Evolutionary conservation across 2,329 filamentous ascomycete genomes (phyloP), one percentile per base, ranked within the genome.

Genomic region (Penicillium verrucosum): DNA sequence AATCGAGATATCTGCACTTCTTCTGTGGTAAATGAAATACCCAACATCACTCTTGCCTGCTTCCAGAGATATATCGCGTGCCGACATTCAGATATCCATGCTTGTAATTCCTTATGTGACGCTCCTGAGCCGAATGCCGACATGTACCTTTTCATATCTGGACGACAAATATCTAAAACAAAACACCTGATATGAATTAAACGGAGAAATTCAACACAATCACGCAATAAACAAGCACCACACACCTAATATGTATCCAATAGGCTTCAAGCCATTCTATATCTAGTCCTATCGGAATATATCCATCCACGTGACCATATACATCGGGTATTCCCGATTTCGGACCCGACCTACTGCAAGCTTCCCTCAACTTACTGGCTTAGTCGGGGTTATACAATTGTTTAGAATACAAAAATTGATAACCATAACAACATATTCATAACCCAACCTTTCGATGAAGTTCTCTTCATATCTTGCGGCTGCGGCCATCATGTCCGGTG

Each of bases 381-480:
- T 21, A 21, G 37, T 36, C 16, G 37, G 34, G 32, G 4, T 34
- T 37, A n/a, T 18, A 12, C 18, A 45, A 56, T 56, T 59, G 18
- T 1, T 14, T 40, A 30, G 30, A 25, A 32, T 5, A 36, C 34
- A 25, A 36, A 25, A 18, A 21, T 18, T n/a, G 1, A 29, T 16
- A 25, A 9, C n/a, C 14, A 27, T 21, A n/a, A 14, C 14, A 40
- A 16, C 16, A 34, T n/a, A 10, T 29, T 4, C 10, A 8, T 29
- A 47, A 18, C 3, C 7, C 43, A 44, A 14, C 3, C 25, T 7
- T 25, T 8, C 53, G 54, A 66, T 66, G 64, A 65, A 62, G 51
- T 46, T 64, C 49, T 29, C 63, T 40, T 56, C 59, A 23, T 64
- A 57, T 42, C 50, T 69, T 27, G 57, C 61, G 41, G 59, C 62